Evolutionary conservation across 2,329 filamentous ascomycete genomes (phyloP).

Genomic region (Aspergillus aculeatinus): DNA sequence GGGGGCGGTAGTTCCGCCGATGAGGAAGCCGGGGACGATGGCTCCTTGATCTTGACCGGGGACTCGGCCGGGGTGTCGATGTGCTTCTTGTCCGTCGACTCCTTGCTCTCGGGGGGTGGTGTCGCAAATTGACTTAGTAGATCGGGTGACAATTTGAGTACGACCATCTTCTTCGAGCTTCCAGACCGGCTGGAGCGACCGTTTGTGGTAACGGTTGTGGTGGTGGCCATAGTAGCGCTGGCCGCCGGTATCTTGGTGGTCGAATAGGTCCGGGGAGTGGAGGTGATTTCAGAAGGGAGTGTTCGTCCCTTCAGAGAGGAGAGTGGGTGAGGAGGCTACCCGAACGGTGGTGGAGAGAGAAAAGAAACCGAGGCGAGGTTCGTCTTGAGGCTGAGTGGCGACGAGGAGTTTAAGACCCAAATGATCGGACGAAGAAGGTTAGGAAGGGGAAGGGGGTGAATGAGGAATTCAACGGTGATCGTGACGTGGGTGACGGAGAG

Average conservation of each 20-base stretch:
- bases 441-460: not conserved
- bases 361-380: slow-evolving; percentile 13
- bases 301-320: not conserved
- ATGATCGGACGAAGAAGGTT: not conserved
- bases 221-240: slow-evolving; percentile 27
- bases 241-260: slow-evolving; percentile 23
- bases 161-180: slow-evolving; percentile 34
- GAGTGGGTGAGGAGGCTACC: not conserved
- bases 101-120: slow-evolving; percentile 22
- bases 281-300: not conserved
- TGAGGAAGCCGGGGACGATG: slow-evolving; percentile 39
- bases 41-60: slow-evolving; percentile 29
- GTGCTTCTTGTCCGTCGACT: slow-evolving; percentile 20
- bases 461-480: slow-evolving; percentile 13
- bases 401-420: not conserved
- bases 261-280: not conserved
- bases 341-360: not conserved
- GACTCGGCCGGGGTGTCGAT: slow-evolving; percentile 19
- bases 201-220: slow-evolving; percentile 30
- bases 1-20: slow-evolving; percentile 35
- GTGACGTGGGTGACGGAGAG: slow-evolving; percentile 24
- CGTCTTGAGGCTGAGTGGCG: slow-evolving; percentile 1
- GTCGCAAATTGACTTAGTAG: slow-evolving; percentile 38
- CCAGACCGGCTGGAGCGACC: slow-evolving; percentile 37
- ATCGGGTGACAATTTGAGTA: slow-evolving; percentile 42